Percentiles rank a stretch among this genome's conserved stretches.
Evolutionary conservation across 2,329 filamentous ascomycete species (phyloP).

Genomic region (Incumbomyces delicatus): DNA sequence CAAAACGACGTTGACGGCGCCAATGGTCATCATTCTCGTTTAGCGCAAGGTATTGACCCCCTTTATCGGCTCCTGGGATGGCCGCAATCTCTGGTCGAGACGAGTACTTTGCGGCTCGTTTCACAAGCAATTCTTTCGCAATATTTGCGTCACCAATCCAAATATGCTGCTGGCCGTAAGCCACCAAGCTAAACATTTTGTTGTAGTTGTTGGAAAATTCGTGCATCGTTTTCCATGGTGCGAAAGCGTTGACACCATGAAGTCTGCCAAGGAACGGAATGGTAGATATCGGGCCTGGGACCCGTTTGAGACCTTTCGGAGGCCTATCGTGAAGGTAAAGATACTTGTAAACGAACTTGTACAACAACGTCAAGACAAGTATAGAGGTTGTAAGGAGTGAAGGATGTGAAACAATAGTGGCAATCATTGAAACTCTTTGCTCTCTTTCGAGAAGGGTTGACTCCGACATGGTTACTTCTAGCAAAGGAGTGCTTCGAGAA

Average conservation of each 20-base stretch:
- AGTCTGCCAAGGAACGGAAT: constrained; percentile 13
- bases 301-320: constrained; percentile 9
- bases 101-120: constrained; percentile 14
- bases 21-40: constrained; percentile 13
- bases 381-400: neutral
- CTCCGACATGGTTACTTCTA: too few species aligned
- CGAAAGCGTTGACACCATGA: constrained; percentile 10
- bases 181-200: constrained; percentile 11
- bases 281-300: constrained; percentile 9
- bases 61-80: constrained; percentile 9
- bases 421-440: neutral
- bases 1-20: constrained; percentile 13
- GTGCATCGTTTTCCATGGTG: constrained; percentile 13
- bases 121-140: constrained; percentile 13
- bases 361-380: constrained; percentile 1
- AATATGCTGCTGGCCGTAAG: constrained; percentile 14
- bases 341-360: constrained; percentile 29
- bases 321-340: constrained; percentile 11
- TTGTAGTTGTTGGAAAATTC: constrained; percentile 13
- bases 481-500: too few species aligned
- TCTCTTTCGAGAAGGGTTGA: too few species aligned
- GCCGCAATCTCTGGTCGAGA: constrained; percentile 11
- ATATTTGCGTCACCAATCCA: constrained; percentile 12
- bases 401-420: neutral
- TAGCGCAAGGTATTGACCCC: constrained; percentile 12